Conservation (phyloP, 306 rosid species). For the Spatholobus suberectus region DNA sequence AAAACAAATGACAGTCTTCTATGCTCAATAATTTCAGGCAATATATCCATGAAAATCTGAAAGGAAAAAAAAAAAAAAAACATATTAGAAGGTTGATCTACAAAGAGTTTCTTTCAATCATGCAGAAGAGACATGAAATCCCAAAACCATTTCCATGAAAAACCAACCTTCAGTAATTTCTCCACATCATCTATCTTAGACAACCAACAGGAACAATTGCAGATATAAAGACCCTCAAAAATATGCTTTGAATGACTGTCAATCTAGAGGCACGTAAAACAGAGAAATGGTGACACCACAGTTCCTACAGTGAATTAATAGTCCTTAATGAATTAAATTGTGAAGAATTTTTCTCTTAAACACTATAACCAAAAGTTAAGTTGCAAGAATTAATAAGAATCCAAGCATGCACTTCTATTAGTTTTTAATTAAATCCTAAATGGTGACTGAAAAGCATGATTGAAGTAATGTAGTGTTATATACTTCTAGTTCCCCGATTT, state of each 20-base stretch:
- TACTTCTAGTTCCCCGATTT: no score
- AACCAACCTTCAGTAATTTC: constrained; percentile 71
- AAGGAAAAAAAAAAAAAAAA: constrained; percentile 33
- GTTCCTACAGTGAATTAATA: not conserved
- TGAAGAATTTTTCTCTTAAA: not conserved
- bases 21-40: constrained; percentile 84
- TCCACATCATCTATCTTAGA: constrained; percentile 70
- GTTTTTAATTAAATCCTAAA: constrained; percentile 8
- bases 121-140: constrained; percentile 1
- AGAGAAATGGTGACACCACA: constrained; percentile 24
- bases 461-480: not conserved
- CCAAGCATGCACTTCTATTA: constrained; percentile 6
- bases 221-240: constrained; percentile 82
- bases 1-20: constrained; percentile 71
- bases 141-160: constrained; percentile 25
- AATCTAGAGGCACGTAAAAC: constrained; percentile 54
- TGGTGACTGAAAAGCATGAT: not conserved
- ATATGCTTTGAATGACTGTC: constrained; percentile 81
- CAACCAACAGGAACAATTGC: constrained; percentile 89
- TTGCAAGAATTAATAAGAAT: constrained; percentile 6
- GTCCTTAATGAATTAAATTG: not conserved
- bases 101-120: constrained; percentile 5
- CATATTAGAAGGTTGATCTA: constrained; percentile 37
- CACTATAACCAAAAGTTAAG: not conserved
- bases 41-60: constrained; percentile 70